Percentiles rank a stretch among this genome's conserved stretches.
These are phyloP conservation scores for Penicillium bialowiezense DNA, from an alignment of 495 filamentous ascomycete species.

Conservation along the genomic window DNA sequence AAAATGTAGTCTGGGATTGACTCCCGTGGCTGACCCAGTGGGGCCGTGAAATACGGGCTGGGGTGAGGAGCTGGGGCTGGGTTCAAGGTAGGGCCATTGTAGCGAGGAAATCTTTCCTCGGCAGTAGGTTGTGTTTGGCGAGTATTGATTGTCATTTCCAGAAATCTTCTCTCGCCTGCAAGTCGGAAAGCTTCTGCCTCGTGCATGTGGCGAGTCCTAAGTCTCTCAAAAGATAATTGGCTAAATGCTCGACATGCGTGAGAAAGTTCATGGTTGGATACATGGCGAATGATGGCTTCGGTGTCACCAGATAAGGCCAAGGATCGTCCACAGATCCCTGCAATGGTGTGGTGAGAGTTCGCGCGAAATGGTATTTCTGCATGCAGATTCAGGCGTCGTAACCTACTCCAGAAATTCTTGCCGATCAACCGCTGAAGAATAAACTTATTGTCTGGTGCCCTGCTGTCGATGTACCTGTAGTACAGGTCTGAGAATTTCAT, in stretches of 20 bases:
- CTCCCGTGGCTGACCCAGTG: too few species aligned
- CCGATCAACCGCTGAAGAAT: slow-evolving; percentile 35
- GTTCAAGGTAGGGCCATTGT: not conserved
- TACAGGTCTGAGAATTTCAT: slow-evolving; percentile 7
- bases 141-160: not conserved
- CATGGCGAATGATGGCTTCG: slow-evolving; percentile 3
- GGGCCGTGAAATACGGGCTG: too few species aligned
- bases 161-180: not conserved
- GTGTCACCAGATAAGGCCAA: slow-evolving; percentile 13
- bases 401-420: slow-evolving; percentile 31
- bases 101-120: not conserved
- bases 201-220: not conserved
- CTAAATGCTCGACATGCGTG: slow-evolving; percentile 3
- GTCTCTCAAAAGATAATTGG: not conserved
- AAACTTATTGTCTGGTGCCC: not conserved
- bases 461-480: not conserved
- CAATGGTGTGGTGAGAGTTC: slow-evolving; percentile 4
- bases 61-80: not conserved
- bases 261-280: not conserved
- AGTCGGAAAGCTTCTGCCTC: not conserved
- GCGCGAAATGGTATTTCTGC: not conserved
- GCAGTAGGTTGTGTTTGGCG: not conserved
- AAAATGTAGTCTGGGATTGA: not conserved
- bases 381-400: not conserved
- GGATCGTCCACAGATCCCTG: slow-evolving; percentile 11